phyloP scores from a whole-genome alignment of 805 yeast genomes.

The Alloascoidea africana region DNA sequence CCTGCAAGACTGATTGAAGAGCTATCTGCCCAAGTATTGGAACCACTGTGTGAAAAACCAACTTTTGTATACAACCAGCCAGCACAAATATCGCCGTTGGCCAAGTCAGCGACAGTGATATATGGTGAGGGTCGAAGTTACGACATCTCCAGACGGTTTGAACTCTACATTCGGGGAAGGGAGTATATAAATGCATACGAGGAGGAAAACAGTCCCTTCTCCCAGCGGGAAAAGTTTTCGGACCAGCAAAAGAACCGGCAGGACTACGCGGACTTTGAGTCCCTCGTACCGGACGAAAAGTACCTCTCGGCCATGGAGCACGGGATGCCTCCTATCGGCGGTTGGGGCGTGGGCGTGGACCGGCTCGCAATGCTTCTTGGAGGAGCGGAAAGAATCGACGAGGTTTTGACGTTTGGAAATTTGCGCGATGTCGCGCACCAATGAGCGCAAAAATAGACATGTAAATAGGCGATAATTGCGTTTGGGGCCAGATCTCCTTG shows the following conservation, averaged over 20 bases:
- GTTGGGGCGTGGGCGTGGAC: constrained; percentile 95
- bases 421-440: constrained; percentile 56
- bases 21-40: constrained; percentile 46
- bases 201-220: constrained; percentile 81
- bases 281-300: constrained; percentile 53
- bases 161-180: constrained; percentile 61
- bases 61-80: constrained; percentile 77
- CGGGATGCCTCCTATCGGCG: constrained; percentile 97
- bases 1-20: constrained; percentile 48
- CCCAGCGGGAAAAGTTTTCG: constrained; percentile 27
- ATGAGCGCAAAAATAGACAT: too few relatives aligned
- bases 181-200: constrained; percentile 92
- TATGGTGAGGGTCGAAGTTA: constrained; percentile 18
- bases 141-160: constrained; percentile 57
- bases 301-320: constrained; percentile 71
- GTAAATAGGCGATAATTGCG: too few relatives aligned
- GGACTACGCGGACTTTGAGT: constrained; percentile 40
- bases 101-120: constrained; percentile 38
- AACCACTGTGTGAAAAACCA: constrained; percentile 49
- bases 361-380: constrained; percentile 70
- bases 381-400: constrained; percentile 50
- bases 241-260: constrained; percentile 24
- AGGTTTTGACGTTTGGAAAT: constrained; percentile 63
- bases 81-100: constrained; percentile 69
- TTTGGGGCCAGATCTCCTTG: too few relatives aligned